A percentile compares a stretch with the other conserved stretches of the same genome.
phyloP scores from a whole-genome alignment of 306 rosid genomes.

The Herpetospermum pedunculosum region DNA sequence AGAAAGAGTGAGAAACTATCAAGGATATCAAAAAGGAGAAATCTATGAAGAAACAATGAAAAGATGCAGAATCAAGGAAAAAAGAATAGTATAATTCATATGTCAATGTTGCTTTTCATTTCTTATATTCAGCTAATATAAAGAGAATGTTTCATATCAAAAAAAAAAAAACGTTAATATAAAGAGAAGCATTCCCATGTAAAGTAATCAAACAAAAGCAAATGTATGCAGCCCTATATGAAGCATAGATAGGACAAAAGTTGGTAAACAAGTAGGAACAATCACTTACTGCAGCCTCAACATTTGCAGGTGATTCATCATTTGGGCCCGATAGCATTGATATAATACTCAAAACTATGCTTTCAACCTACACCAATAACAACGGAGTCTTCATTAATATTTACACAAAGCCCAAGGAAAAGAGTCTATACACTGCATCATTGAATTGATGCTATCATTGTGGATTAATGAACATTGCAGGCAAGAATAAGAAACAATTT shows the following conservation, averaged over 20 bases:
- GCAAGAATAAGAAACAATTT: not conserved
- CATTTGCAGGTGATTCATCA: constrained; percentile 98
- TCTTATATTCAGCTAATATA: not conserved
- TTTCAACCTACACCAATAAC: constrained; percentile 73
- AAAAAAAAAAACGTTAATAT: too few species aligned
- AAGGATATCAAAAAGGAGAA: not conserved
- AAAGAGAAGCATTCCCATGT: not conserved
- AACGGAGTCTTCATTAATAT: not conserved
- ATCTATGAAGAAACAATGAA: not conserved
- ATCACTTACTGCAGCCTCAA: constrained; percentile 94
- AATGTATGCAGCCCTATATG: not conserved
- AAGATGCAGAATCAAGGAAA: not conserved
- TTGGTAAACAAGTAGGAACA: not conserved
- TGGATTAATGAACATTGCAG: not conserved
- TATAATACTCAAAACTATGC: constrained; percentile 96
- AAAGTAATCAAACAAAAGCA: not conserved
- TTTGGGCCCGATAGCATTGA: constrained; percentile 96
- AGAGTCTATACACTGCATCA: not conserved
- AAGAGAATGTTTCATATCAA: too few species aligned
- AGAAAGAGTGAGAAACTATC: not conserved
- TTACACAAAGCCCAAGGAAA: not conserved
- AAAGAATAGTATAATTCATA: not conserved
- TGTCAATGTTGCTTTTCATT: not conserved
- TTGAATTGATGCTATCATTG: not conserved
- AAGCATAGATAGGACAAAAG: not conserved